Evolutionary conservation across 192 early-diverging fungal species (phyloP).

Genomic region (Coemansia sp.): DNA sequence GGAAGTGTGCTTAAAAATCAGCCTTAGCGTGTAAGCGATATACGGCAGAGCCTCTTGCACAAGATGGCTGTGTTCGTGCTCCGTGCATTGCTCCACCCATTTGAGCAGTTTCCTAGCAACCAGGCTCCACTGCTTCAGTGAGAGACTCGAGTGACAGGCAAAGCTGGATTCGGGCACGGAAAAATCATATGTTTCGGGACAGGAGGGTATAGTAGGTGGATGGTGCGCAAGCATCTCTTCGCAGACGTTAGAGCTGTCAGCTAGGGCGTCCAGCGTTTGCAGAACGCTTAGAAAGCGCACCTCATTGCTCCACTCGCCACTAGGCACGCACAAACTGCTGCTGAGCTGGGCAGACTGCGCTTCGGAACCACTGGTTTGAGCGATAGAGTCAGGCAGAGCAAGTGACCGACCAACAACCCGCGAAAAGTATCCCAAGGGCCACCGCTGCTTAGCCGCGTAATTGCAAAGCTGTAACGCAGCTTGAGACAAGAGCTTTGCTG

Average conservation of each 20-base stretch:
- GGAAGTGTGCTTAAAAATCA: not conserved
- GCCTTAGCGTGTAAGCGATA: slow-evolving; percentile 17
- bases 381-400: not conserved
- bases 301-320: slow-evolving; percentile 22
- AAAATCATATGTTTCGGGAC: too few species aligned
- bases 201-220: too few species aligned
- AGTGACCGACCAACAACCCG: not conserved
- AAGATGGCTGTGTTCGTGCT: slow-evolving; percentile 8
- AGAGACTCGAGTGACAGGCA: slow-evolving; percentile 4
- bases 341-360: not conserved
- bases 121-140: slow-evolving; percentile 23
- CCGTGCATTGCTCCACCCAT: slow-evolving; percentile 10
- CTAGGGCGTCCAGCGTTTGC: slow-evolving; percentile 15
- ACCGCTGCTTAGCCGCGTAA: slow-evolving; percentile 10
- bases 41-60: slow-evolving; percentile 20
- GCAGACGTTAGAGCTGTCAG: slow-evolving; percentile 2
- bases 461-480: slow-evolving; percentile 21
- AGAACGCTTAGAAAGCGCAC: slow-evolving; percentile 22
- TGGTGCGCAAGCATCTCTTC: slow-evolving; percentile 3
- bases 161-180: not conserved
- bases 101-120: slow-evolving; percentile 15
- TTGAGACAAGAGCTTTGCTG: not conserved
- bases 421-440: slow-evolving; percentile 25
- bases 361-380: not conserved
- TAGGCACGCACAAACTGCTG: slow-evolving; percentile 2